These are phyloP conservation scores for Triticum dicoccoides DNA, from an alignment of 176 grass and related monocot genomes.

Conservation along the genomic window DNA sequence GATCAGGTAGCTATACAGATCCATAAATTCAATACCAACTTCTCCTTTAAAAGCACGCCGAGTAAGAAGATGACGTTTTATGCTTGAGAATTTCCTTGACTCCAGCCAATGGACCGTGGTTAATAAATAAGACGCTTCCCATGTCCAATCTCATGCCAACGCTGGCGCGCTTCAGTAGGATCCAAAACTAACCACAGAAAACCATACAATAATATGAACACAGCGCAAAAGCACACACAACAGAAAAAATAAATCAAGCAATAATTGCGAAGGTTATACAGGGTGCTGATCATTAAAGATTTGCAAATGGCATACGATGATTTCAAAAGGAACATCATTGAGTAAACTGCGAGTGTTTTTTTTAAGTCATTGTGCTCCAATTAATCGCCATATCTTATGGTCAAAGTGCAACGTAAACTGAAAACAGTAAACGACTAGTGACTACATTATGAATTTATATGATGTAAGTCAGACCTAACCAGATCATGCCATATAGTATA, in stretches of 20 bases:
- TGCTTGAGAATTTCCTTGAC: slow-evolving; percentile 53
- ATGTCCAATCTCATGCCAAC: too few species aligned
- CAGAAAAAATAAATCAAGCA: too few species aligned
- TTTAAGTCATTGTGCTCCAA: background rate
- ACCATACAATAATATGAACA: too few species aligned
- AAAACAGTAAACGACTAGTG: background rate
- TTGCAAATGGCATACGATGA: background rate
- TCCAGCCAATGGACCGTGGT: too few species aligned
- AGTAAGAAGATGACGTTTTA: slow-evolving; percentile 87
- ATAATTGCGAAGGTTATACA: background rate
- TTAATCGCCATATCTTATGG: background rate
- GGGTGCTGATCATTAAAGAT: background rate
- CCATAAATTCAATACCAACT: slow-evolving; percentile 54
- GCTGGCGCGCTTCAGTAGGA: too few species aligned
- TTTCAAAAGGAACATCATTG: background rate
- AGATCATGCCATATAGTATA: background rate
- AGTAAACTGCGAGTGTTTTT: background rate
- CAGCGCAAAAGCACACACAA: too few species aligned
- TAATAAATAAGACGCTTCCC: too few species aligned
- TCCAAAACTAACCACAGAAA: too few species aligned
- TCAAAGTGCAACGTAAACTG: background rate
- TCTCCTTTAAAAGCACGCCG: slow-evolving; percentile 82
- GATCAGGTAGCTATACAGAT: slow-evolving; percentile 92
- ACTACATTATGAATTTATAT: background rate
- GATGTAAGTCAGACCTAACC: background rate